Evolutionary conservation across 2,329 filamentous ascomycete species (phyloP).

Genomic region (Fusarium guadeloupense): DNA sequence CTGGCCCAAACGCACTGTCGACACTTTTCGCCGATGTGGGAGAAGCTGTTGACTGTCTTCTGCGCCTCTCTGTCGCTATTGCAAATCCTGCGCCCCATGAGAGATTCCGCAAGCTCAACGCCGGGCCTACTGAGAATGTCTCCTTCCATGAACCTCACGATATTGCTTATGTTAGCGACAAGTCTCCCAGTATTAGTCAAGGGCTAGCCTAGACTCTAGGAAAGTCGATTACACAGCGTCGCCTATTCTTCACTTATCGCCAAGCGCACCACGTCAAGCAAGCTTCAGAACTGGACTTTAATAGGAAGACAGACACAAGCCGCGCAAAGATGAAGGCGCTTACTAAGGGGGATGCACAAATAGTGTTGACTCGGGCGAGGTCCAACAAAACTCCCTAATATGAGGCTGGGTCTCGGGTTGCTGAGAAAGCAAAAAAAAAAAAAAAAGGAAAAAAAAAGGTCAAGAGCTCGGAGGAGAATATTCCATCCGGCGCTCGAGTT

Average conservation of each 20-base stretch:
- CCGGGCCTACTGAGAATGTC: constrained; percentile 24
- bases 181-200: constrained; percentile 38
- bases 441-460: too few species aligned
- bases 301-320: constrained; percentile 13
- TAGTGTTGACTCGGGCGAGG: too few species aligned
- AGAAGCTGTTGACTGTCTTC: constrained; percentile 46
- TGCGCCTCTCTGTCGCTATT: constrained; percentile 50
- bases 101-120: constrained; percentile 29
- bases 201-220: constrained; percentile 43
- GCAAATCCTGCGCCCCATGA: constrained; percentile 50
- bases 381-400: too few species aligned
- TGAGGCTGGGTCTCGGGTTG: too few species aligned
- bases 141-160: constrained; percentile 42
- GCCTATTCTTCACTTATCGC: constrained; percentile 51
- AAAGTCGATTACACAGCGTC: constrained; percentile 46
- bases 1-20: constrained; percentile 19
- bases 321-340: neutral
- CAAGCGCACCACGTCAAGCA: constrained; percentile 49
- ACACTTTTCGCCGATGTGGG: constrained; percentile 26
- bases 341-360: too few species aligned
- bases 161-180: constrained; percentile 44
- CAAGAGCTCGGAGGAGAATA: too few species aligned
- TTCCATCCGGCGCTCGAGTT: too few species aligned
- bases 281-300: constrained; percentile 33
- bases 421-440: too few species aligned